Percentiles rank a stretch among this genome's conserved stretches.
phyloP scores from a whole-genome alignment of 345 rosid genomes.

The Gossypium raimondii region DNA sequence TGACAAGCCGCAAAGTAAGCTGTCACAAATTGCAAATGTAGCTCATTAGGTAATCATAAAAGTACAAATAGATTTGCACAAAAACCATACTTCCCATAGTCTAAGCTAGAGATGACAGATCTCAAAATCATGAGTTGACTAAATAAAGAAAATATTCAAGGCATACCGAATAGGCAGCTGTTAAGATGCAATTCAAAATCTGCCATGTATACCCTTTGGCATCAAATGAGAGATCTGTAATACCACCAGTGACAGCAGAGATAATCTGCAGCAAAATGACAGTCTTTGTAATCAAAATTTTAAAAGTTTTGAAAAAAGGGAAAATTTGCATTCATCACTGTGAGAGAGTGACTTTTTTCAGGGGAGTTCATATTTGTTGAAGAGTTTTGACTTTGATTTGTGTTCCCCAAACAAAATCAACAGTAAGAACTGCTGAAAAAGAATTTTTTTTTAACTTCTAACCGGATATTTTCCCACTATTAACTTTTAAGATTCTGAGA shows the following conservation, averaged over 20 bases:
- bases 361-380: neutral
- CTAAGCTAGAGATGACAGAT: constrained; percentile 19
- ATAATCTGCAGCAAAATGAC: constrained; percentile 51
- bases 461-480: too few relatives aligned
- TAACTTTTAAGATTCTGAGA: too few relatives aligned
- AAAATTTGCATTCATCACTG: neutral
- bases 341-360: neutral
- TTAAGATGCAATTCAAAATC: constrained; percentile 65
- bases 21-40: constrained; percentile 29
- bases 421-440: too few relatives aligned
- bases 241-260: constrained; percentile 77
- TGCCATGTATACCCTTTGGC: constrained; percentile 79
- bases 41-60: constrained; percentile 8
- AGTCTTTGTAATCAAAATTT: neutral
- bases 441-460: too few relatives aligned
- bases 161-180: constrained; percentile 87
- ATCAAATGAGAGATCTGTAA: constrained; percentile 84
- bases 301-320: neutral
- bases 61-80: neutral
- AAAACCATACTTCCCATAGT: constrained; percentile 5
- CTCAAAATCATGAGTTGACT: neutral
- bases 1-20: constrained; percentile 72
- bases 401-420: too few relatives aligned
- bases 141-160: neutral
- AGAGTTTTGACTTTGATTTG: neutral